phyloP scores from a whole-genome alignment of 441 rosid species.

The Pelargonium australe region DNA sequence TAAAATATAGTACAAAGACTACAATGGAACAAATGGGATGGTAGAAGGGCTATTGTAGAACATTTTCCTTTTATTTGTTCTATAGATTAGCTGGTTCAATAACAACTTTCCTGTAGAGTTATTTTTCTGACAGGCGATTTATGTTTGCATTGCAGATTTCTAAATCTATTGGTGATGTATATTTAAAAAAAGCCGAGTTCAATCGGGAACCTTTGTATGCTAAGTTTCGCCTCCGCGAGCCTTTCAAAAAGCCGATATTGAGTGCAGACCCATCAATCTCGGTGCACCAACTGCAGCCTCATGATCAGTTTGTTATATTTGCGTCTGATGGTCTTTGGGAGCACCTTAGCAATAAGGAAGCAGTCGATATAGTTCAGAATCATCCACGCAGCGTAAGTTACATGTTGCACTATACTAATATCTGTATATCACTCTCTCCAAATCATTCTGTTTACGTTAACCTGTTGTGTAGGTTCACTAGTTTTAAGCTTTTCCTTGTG shows the following conservation, averaged over 20 bases:
- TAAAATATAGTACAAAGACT: no score
- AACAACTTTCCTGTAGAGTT: not conserved
- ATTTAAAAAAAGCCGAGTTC: conserved; percentile 83
- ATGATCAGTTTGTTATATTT: conserved; percentile 70
- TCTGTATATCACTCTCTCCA: not conserved
- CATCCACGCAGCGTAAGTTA: conserved; percentile 60
- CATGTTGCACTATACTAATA: conserved; percentile 8
- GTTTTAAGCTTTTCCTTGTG: not conserved
- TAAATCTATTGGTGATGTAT: conserved; percentile 87
- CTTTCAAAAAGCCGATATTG: conserved; percentile 64
- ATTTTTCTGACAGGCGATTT: conserved; percentile 17
- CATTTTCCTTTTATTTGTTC: not conserved
- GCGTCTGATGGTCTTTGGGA: conserved; percentile 99
- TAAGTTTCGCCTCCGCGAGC: conserved; percentile 72
- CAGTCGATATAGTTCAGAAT: conserved; percentile 72
- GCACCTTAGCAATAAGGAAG: conserved; percentile 88
- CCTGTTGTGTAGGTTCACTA: not conserved
- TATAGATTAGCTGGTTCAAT: not conserved
- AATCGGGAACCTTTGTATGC: conserved; percentile 73
- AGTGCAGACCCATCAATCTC: conserved; percentile 76
- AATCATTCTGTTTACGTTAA: not conserved
- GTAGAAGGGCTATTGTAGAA: not conserved
- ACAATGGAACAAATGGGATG: no score
- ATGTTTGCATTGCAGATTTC: conserved; percentile 48
- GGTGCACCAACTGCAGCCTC: conserved; percentile 55